These are phyloP conservation scores for Beauveria medogensis DNA, from an alignment of 2,329 filamentous ascomycete genomes.

Conservation along the genomic window DNA sequence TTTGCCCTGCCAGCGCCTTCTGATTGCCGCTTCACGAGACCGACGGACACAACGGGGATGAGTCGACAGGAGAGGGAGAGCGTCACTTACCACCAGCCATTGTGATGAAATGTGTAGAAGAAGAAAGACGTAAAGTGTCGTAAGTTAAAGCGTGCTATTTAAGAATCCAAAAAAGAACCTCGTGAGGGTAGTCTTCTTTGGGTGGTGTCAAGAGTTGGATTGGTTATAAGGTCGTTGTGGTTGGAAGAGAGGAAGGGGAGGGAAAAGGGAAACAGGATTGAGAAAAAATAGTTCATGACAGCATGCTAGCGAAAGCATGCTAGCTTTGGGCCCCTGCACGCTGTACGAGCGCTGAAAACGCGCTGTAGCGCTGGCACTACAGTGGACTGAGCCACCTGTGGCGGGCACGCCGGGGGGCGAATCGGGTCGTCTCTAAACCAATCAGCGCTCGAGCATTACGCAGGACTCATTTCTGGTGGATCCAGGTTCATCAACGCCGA, in stretches of 20 bases:
- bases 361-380: background rate
- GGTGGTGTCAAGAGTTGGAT: conserved; percentile 7
- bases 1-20: background rate
- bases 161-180: conserved; percentile 16
- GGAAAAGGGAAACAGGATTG: conserved; percentile 15
- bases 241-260: conserved; percentile 15
- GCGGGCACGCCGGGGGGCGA: conserved; percentile 16
- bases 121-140: conserved; percentile 15
- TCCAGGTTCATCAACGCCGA: background rate
- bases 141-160: conserved; percentile 13
- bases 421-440: conserved; percentile 20
- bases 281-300: conserved; percentile 32
- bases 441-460: conserved; percentile 29
- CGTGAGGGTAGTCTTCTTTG: conserved; percentile 14
- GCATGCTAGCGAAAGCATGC: conserved; percentile 24
- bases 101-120: conserved; percentile 22
- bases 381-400: conserved; percentile 23
- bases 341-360: background rate
- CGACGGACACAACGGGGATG: conserved; percentile 5
- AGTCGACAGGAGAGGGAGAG: background rate
- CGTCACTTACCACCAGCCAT: conserved; percentile 39
- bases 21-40: background rate
- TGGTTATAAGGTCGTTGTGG: conserved; percentile 15
- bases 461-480: conserved; percentile 8
- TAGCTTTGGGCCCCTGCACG: conserved; percentile 8